These are phyloP conservation scores for Mortierella hygrophila DNA, from an alignment of 192 early-diverging fungal species.

Conservation along the genomic window DNA sequence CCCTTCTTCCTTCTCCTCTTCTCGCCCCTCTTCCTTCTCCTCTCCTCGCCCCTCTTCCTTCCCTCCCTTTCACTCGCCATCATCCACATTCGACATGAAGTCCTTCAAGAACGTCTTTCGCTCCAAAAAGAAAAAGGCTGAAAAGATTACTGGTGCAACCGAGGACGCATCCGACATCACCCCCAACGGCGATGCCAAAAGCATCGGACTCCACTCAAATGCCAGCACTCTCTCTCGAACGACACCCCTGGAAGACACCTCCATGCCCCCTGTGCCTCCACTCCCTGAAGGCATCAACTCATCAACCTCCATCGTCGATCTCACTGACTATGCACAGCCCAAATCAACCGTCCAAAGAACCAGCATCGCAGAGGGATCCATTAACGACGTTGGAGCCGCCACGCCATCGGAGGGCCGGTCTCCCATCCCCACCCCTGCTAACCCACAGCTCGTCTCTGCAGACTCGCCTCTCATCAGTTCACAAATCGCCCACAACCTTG, in stretches of 20 bases:
- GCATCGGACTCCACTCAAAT: constrained; percentile 27
- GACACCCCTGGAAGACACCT: neutral
- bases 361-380: neutral
- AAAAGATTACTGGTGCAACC: neutral
- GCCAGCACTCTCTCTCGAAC: constrained; percentile 33
- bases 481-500: neutral
- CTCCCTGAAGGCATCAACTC: constrained; percentile 1
- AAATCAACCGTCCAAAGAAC: constrained; percentile 5
- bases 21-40: too few relatives aligned
- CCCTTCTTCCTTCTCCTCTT: neutral
- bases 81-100: constrained; percentile 23
- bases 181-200: constrained; percentile 3
- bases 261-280: constrained; percentile 14
- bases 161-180: neutral
- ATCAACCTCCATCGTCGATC: constrained; percentile 25
- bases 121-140: constrained; percentile 20
- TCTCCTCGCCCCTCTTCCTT: neutral
- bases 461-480: constrained; percentile 30
- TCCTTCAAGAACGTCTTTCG: constrained; percentile 32
- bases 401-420: neutral
- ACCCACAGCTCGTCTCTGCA: constrained; percentile 17
- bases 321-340: constrained; percentile 18
- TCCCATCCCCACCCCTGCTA: constrained; percentile 1
- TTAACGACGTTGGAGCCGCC: neutral
- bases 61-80: neutral